These are phyloP conservation scores for Aspergillus indologenus DNA, from an alignment of 495 filamentous ascomycete genomes.

Conservation along the genomic window DNA sequence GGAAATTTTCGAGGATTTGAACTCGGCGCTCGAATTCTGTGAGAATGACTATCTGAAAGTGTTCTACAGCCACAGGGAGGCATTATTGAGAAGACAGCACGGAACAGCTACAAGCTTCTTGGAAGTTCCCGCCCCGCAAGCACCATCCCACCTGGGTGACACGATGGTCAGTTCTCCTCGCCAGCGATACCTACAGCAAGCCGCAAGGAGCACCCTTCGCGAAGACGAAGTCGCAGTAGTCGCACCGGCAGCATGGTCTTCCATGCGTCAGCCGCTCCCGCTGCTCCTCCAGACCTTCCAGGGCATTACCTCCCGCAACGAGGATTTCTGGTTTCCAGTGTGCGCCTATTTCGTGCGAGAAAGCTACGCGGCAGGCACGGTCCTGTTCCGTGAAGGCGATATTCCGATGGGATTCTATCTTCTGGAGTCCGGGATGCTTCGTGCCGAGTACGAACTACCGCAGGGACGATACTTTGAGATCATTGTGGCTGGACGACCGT, in stretches of 20 bases:
- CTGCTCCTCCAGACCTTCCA: constrained; percentile 92
- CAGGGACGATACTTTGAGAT: constrained; percentile 87
- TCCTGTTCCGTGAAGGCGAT: constrained; percentile 73
- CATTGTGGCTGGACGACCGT: constrained; percentile 91
- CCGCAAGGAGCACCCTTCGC: constrained; percentile 67
- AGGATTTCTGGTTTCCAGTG: constrained; percentile 90
- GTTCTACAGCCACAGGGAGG: constrained; percentile 61
- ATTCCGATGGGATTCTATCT: constrained; percentile 78
- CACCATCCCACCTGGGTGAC: constrained; percentile 31
- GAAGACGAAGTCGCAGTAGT: constrained; percentile 52
- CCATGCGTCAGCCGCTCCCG: constrained; percentile 82
- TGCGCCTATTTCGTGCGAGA: constrained; percentile 67
- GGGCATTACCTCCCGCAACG: constrained; percentile 69
- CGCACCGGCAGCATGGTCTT: constrained; percentile 61
- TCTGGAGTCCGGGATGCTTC: constrained; percentile 83
- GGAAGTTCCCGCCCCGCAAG: constrained; percentile 49
- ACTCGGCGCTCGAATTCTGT: constrained; percentile 87
- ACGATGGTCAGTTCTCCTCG: constrained; percentile 72
- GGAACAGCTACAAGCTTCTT: constrained; percentile 26
- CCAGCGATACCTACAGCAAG: constrained; percentile 69
- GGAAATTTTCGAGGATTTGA: constrained; percentile 81
- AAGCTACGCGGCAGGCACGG: constrained; percentile 62
- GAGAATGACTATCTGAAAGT: constrained; percentile 92
- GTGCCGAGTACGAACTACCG: constrained; percentile 83
- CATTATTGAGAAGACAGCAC: constrained; percentile 29